These are phyloP conservation scores for Gossypium gossypioides DNA, from an alignment of 441 rosid species.

Conservation along the genomic window DNA sequence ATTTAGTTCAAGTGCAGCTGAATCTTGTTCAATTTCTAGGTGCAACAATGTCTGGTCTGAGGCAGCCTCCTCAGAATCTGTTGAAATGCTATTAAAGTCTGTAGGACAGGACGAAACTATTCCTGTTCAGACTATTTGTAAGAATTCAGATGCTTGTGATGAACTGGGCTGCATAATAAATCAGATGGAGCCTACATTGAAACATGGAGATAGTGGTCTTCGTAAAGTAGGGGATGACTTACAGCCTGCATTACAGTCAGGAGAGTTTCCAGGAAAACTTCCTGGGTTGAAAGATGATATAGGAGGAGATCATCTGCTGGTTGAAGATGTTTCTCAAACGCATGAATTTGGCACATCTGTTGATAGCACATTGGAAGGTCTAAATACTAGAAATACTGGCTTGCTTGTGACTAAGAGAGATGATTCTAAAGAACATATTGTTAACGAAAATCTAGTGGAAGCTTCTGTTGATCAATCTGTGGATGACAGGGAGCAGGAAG, in stretches of 20 bases:
- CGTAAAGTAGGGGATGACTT: constrained; percentile 30
- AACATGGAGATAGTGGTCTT: constrained; percentile 27
- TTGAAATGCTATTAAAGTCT: constrained; percentile 97
- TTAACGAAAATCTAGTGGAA: constrained; percentile 24
- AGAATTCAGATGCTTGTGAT: constrained; percentile 58
- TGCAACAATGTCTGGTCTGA: constrained; percentile 98
- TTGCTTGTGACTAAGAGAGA: constrained; percentile 23
- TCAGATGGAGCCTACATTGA: constrained; percentile 64
- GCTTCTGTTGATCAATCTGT: constrained; percentile 23
- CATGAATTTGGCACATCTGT: constrained; percentile 26
- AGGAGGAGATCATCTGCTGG: constrained; percentile 30
- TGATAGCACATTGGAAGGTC: constrained; percentile 28
- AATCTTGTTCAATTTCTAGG: constrained; percentile 71
- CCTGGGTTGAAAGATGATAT: constrained; percentile 30
- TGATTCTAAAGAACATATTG: constrained; percentile 14
- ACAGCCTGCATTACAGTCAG: constrained; percentile 26
- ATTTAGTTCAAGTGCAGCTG: constrained; percentile 73
- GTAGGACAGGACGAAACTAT: constrained; percentile 80
- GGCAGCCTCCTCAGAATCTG: constrained; percentile 97
- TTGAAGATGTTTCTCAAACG: constrained; percentile 31
- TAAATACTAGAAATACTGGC: constrained; percentile 24
- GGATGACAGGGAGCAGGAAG: constrained; percentile 28
- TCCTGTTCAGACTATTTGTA: constrained; percentile 34
- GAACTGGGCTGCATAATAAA: constrained; percentile 62
- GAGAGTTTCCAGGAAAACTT: constrained; percentile 28